Percentiles rank a stretch among this genome's conserved stretches.
These are phyloP conservation scores for Helicocarpus griseus DNA, from an alignment of 2,329 filamentous ascomycete genomes.

Conservation along the genomic window DNA sequence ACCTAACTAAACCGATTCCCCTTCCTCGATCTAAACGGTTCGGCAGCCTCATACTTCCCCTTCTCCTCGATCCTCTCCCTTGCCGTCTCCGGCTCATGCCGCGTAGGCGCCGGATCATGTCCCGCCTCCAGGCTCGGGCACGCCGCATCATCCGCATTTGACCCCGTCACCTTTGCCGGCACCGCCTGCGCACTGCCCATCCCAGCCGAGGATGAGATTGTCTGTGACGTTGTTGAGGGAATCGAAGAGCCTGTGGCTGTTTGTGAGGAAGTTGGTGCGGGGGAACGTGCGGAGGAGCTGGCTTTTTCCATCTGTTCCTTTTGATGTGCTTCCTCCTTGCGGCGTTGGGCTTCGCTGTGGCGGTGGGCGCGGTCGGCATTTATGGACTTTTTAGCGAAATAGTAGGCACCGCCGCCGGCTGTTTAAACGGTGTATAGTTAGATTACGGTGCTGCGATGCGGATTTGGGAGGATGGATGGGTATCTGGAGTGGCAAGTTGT, in stretches of 20 bases:
- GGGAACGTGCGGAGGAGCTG: slow-evolving; percentile 7
- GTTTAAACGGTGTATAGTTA: slow-evolving; percentile 7
- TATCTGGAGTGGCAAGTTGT: not conserved
- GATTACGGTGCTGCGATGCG: not conserved
- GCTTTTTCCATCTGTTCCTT: slow-evolving; percentile 13
- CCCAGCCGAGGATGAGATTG: slow-evolving; percentile 11
- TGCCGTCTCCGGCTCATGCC: slow-evolving; percentile 67
- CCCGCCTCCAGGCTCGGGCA: slow-evolving; percentile 65
- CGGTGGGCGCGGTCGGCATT: slow-evolving; percentile 75
- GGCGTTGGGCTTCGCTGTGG: slow-evolving; percentile 47
- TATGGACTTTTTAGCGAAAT: slow-evolving; percentile 90
- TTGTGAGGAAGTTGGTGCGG: not conserved
- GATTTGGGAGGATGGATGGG: not conserved
- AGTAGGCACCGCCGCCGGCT: slow-evolving; percentile 89
- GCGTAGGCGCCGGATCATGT: slow-evolving; percentile 73
- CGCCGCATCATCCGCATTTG: slow-evolving; percentile 44
- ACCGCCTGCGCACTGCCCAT: not conserved
- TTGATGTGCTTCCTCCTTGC: slow-evolving; percentile 17
- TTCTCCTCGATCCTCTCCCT: slow-evolving; percentile 59
- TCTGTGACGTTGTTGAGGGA: slow-evolving; percentile 4
- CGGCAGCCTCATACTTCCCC: slow-evolving; percentile 78
- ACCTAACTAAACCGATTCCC: slow-evolving; percentile 70
- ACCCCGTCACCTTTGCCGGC: slow-evolving; percentile 11
- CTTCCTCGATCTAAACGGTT: slow-evolving; percentile 66
- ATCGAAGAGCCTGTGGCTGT: too few species aligned